Conservation (phyloP, 75 land plant species). For the Isoetes taiwanensis region DNA sequence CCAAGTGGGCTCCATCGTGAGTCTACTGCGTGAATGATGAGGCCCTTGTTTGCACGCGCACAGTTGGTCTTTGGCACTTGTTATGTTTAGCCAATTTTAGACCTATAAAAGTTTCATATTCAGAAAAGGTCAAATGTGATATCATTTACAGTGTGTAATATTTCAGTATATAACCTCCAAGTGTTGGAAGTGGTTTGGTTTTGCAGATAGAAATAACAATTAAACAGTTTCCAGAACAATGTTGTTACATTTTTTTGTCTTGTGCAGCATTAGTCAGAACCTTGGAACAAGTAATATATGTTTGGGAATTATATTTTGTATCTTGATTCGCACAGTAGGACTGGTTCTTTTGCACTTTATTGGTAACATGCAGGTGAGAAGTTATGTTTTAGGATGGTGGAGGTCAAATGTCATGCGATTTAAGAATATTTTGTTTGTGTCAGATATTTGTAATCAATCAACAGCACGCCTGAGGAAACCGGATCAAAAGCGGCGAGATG, state of each 20-base stretch:
- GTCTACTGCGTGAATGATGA: too few species aligned
- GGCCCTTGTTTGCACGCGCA: too few species aligned
- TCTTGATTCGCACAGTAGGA: slow-evolving; percentile 57
- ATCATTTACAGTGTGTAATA: neutral
- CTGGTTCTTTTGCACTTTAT: slow-evolving; percentile 82
- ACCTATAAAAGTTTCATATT: too few species aligned
- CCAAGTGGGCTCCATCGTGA: too few species aligned
- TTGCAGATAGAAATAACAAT: neutral
- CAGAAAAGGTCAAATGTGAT: neutral
- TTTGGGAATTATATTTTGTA: slow-evolving; percentile 73
- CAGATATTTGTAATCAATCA: slow-evolving; percentile 83
- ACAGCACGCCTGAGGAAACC: slow-evolving; percentile 77
- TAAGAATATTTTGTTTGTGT: slow-evolving; percentile 10
- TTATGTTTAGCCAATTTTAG: too few species aligned
- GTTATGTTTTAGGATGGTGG: too few species aligned
- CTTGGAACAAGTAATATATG: slow-evolving; percentile 54
- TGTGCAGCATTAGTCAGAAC: slow-evolving; percentile 29
- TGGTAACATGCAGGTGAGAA: slow-evolving; percentile 89
- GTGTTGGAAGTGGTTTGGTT: too few species aligned
- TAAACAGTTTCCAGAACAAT: too few species aligned
- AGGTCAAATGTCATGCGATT: too few species aligned
- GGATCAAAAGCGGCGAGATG: slow-evolving; percentile 69
- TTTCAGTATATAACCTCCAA: too few species aligned
- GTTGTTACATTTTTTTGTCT: neutral
- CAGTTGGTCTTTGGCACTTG: too few species aligned